phyloP scores from a whole-genome alignment of 129 eudicot genomes.

The Dittrichia graveolens region DNA sequence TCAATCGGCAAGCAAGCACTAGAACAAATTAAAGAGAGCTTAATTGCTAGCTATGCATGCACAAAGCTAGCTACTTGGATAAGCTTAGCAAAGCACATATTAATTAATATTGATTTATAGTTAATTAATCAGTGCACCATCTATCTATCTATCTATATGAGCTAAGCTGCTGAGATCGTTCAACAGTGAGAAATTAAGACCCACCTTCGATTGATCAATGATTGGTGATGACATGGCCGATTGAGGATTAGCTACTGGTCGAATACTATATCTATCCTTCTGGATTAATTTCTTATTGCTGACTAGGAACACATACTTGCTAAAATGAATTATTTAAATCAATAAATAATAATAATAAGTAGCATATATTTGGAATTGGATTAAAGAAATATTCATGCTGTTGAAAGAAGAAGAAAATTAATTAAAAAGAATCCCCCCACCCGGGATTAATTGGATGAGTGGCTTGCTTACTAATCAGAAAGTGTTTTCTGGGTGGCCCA shows the following conservation, averaged over 20 bases:
- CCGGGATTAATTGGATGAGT: too few relatives aligned
- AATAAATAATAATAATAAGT: neutral
- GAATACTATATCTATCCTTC: conserved; percentile 7
- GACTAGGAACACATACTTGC: conserved; percentile 10
- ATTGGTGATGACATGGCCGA: conserved; percentile 27
- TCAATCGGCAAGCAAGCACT: conserved; percentile 21
- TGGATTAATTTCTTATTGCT: conserved; percentile 14
- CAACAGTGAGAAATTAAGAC: neutral
- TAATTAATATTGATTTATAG: neutral
- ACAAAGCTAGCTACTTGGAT: conserved; percentile 30
- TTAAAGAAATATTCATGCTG: too few relatives aligned
- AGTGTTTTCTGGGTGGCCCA: neutral
- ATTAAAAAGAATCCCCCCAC: too few relatives aligned
- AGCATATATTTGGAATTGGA: conserved; percentile 25
- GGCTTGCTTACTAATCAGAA: neutral
- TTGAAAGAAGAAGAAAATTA: too few relatives aligned
- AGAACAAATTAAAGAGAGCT: neutral
- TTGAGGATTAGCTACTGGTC: neutral
- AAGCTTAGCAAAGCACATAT: conserved; percentile 17
- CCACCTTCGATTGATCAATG: conserved; percentile 7
- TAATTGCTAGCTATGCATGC: neutral
- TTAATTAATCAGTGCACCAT: neutral
- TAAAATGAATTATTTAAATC: neutral
- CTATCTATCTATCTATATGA: neutral
- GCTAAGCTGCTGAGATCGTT: too few relatives aligned